Evolutionary conservation across 345 rosid species (phyloP).

Genomic region (Camelina sativa): DNA sequence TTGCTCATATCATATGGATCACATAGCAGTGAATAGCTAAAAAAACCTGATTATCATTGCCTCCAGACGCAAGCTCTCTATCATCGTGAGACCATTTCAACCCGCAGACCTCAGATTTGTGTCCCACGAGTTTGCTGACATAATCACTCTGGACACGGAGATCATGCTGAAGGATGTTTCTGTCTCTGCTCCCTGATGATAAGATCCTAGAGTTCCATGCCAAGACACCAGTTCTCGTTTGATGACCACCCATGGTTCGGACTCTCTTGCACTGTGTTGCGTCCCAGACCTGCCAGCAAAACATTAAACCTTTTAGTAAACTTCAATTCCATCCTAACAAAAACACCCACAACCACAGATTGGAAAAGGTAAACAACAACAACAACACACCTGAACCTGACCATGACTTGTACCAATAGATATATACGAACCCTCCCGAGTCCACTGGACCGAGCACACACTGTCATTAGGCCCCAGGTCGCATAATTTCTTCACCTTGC

Average conservation of each 20-base stretch:
- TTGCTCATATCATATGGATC: constrained; percentile 4
- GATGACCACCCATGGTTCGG: constrained; percentile 92
- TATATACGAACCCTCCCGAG: constrained; percentile 92
- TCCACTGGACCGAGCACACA: constrained; percentile 94
- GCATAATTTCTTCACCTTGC: constrained; percentile 96
- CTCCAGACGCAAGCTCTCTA: constrained; percentile 98
- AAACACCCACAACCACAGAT: background rate
- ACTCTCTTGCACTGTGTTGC: constrained; percentile 84
- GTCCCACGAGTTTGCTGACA: constrained; percentile 82
- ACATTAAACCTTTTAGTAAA: background rate
- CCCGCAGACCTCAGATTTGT: constrained; percentile 97
- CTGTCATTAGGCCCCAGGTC: constrained; percentile 89
- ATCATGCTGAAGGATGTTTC: constrained; percentile 93
- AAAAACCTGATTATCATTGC: constrained; percentile 93
- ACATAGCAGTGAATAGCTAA: constrained; percentile 1
- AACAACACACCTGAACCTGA: constrained; percentile 79
- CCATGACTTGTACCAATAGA: constrained; percentile 86
- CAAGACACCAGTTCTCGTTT: constrained; percentile 92
- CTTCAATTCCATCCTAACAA: background rate
- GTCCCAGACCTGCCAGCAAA: constrained; percentile 77
- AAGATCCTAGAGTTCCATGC: constrained; percentile 92
- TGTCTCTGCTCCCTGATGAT: constrained; percentile 94
- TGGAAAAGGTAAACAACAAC: background rate
- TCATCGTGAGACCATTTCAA: constrained; percentile 97
- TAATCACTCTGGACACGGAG: constrained; percentile 78